Percentiles rank a stretch among this genome's conserved stretches.
These are phyloP conservation scores for Suillus subalutaceus DNA, from an alignment of 768 basidiomycete genomes.

Conservation along the genomic window DNA sequence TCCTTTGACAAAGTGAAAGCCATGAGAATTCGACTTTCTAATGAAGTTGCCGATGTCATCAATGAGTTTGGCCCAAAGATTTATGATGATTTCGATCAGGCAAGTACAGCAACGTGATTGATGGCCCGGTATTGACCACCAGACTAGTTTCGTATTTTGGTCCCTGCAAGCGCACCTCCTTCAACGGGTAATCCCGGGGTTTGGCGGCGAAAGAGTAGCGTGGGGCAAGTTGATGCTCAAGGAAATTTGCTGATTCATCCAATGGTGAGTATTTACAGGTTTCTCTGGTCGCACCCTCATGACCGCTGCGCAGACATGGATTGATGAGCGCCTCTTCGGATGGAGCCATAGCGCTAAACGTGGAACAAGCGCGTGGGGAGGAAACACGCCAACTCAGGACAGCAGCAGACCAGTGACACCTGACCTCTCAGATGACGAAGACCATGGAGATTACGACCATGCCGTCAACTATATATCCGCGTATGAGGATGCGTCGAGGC, in stretches of 20 bases:
- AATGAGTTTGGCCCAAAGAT: constrained; percentile 88
- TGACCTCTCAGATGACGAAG: constrained; percentile 83
- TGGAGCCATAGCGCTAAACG: constrained; percentile 79
- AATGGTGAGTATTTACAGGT: constrained; percentile 55
- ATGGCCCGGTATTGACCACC: constrained; percentile 7
- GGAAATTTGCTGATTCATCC: constrained; percentile 86
- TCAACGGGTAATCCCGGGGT: constrained; percentile 74
- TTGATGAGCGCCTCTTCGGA: constrained; percentile 92
- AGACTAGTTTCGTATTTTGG: constrained; percentile 72
- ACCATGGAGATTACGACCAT: constrained; percentile 90
- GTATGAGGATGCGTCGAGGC: constrained; percentile 46
- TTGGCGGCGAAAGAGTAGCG: constrained; percentile 79
- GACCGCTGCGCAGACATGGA: constrained; percentile 60
- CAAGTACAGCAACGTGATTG: constrained; percentile 32
- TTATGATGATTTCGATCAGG: constrained; percentile 86
- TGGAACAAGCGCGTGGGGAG: constrained; percentile 90
- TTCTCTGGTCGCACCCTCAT: constrained; percentile 8
- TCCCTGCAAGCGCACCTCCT: constrained; percentile 82
- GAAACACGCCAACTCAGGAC: constrained; percentile 54
- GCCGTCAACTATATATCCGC: constrained; percentile 68
- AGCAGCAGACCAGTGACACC: constrained; percentile 69
- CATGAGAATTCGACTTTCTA: constrained; percentile 73
- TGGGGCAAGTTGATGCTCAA: constrained; percentile 84
- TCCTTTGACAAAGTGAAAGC: constrained; percentile 76
- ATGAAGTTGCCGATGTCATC: constrained; percentile 81